Percentiles rank a stretch among this genome's conserved stretches.
These are phyloP conservation scores for Puccinia hordei DNA, from an alignment of 1,284 basidiomycete genomes.

Conservation along the genomic window DNA sequence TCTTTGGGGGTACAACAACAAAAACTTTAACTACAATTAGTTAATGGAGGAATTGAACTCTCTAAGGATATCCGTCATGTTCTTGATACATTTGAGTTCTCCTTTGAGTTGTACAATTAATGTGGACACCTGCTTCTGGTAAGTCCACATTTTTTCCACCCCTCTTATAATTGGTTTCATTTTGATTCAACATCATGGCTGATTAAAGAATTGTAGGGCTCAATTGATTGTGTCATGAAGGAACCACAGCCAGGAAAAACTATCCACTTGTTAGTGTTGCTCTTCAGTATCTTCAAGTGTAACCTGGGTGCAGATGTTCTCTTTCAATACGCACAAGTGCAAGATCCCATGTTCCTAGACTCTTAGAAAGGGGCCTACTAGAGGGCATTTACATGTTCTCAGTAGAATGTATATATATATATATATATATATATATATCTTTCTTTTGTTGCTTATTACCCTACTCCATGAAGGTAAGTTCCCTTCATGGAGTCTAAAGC, in stretches of 20 bases:
- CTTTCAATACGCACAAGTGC: background rate
- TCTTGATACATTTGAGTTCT: background rate
- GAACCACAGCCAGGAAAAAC: constrained; percentile 15
- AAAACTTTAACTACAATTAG: background rate
- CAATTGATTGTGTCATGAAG: constrained; percentile 6
- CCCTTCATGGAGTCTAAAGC: too few relatives aligned
- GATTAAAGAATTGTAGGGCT: background rate
- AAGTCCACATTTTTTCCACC: background rate
- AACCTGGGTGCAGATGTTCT: background rate
- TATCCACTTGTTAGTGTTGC: background rate
- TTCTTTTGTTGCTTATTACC: too few relatives aligned
- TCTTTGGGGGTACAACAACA: constrained; percentile 10
- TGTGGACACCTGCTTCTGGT: constrained; percentile 8
- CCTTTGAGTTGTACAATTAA: background rate
- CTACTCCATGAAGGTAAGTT: too few relatives aligned
- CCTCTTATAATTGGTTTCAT: background rate
- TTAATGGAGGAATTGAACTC: constrained; percentile 6
- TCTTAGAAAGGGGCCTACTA: background rate
- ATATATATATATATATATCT: too few relatives aligned
- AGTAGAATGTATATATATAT: too few relatives aligned
- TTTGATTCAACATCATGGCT: background rate
- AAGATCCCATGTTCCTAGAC: background rate
- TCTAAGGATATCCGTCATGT: background rate
- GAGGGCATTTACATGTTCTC: background rate
- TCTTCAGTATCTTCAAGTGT: constrained; percentile 18